Conservation (phyloP, 192 early-diverging fungal species). For the Geosiphon pyriformis region DNA sequence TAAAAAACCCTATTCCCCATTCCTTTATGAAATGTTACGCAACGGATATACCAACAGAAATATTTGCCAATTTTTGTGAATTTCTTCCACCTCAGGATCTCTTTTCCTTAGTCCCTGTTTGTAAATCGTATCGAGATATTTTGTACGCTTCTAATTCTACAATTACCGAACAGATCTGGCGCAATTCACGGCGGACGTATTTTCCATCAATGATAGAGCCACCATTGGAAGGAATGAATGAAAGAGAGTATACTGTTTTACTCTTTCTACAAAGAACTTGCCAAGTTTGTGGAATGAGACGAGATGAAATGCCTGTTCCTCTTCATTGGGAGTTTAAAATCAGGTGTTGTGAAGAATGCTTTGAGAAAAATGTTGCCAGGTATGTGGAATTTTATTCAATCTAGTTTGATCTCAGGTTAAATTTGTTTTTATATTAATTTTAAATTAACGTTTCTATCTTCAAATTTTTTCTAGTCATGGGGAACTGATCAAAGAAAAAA, state of each 20-base stretch:
- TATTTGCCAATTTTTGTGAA: constrained; percentile 21
- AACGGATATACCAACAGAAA: constrained; percentile 4
- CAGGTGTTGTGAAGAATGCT: constrained; percentile 5
- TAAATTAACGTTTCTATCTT: not conserved
- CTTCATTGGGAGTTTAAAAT: constrained; percentile 20
- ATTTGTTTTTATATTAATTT: not conserved
- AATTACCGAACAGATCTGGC: constrained; percentile 14
- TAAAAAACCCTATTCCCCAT: no score
- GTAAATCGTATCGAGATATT: constrained; percentile 1
- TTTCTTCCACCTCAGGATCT: constrained; percentile 1
- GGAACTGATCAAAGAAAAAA: not conserved
- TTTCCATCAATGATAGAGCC: not conserved
- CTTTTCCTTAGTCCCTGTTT: constrained; percentile 3
- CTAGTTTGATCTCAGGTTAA: no score
- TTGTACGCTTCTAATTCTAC: constrained; percentile 1
- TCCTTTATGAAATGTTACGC: not conserved
- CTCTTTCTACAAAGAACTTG: not conserved
- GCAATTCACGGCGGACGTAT: constrained; percentile 9
- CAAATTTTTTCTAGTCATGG: not conserved
- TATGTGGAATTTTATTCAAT: not conserved
- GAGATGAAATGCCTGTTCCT: not conserved
- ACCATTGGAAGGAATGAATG: constrained; percentile 5
- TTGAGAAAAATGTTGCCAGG: constrained; percentile 9
- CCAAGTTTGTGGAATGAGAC: constrained; percentile 10
- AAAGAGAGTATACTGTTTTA: constrained; percentile 8